Evolutionary conservation across 2,329 filamentous ascomycete species (phyloP).

Genomic region (Alternaria incomplexa): DNA sequence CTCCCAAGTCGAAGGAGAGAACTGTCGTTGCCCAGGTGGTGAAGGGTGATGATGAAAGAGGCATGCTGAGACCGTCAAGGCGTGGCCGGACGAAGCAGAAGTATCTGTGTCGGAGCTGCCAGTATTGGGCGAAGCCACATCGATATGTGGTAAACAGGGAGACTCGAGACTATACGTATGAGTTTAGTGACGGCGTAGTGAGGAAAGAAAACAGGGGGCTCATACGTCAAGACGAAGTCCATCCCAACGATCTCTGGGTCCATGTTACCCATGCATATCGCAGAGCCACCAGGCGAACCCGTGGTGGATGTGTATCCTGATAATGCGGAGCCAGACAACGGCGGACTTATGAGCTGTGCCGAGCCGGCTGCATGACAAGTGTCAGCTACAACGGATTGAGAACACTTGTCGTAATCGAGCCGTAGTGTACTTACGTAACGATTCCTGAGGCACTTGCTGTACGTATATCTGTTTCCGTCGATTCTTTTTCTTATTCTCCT

Average conservation of each 20-base stretch:
- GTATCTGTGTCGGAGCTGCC: not conserved
- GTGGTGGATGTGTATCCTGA: not conserved
- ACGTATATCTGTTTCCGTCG: constrained; percentile 5
- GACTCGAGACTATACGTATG: constrained; percentile 37
- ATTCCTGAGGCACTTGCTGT: not conserved
- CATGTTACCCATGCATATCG: constrained; percentile 11
- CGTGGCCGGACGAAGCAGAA: constrained; percentile 34
- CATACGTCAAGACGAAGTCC: constrained; percentile 47
- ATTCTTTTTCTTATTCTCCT: not conserved
- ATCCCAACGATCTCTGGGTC: constrained; percentile 28
- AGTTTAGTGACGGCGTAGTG: not conserved
- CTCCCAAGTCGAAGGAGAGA: constrained; percentile 17
- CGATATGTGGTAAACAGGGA: constrained; percentile 43
- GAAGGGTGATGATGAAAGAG: constrained; percentile 29
- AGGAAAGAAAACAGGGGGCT: not conserved
- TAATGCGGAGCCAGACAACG: not conserved
- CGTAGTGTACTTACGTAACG: not conserved
- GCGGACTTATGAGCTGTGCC: not conserved
- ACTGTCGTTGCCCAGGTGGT: constrained; percentile 1
- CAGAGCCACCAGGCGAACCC: not conserved
- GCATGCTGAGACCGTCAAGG: constrained; percentile 37
- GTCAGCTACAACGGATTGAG: not conserved
- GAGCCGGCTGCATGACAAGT: not conserved
- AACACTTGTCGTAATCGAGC: not conserved
- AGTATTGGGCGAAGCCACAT: constrained; percentile 6